Evolutionary conservation across 345 rosid species (phyloP).

Genomic region (Salix brachista): DNA sequence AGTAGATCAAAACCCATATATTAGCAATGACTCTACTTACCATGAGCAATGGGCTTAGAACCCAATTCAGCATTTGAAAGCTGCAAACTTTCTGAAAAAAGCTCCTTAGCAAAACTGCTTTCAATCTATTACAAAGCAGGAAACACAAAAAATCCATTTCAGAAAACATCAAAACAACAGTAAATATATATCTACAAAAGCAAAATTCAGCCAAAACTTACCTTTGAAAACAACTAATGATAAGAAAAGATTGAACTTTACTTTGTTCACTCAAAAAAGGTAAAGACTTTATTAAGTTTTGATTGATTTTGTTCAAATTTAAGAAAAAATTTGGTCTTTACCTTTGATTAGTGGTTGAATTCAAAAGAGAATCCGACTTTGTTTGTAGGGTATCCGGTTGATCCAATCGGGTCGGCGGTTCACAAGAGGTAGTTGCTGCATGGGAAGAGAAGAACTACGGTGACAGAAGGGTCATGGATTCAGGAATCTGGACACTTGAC

Average conservation of each 20-base stretch:
- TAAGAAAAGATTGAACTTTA: background rate
- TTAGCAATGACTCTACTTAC: slow-evolving; percentile 3
- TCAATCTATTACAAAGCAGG: slow-evolving; percentile 33
- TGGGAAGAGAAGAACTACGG: background rate
- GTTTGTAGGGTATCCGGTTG: too few relatives aligned
- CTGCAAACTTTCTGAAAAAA: slow-evolving; percentile 46
- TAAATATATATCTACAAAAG: background rate
- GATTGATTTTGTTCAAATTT: background rate
- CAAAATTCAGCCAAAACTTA: background rate
- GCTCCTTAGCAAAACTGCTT: slow-evolving; percentile 42
- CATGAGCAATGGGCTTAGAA: background rate
- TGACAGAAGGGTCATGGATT: background rate
- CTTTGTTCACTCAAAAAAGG: background rate
- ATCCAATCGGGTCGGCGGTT: background rate
- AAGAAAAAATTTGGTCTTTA: background rate
- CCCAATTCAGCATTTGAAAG: slow-evolving; percentile 26
- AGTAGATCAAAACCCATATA: background rate
- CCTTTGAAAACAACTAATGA: background rate
- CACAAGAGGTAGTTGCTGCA: background rate
- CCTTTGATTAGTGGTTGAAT: background rate
- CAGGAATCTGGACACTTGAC: background rate
- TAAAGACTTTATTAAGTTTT: background rate
- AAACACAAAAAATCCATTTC: background rate
- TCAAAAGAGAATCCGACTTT: background rate
- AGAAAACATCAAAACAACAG: background rate